Conservation (phyloP, 441 rosid genomes). For the Melastoma candidum region DNA sequence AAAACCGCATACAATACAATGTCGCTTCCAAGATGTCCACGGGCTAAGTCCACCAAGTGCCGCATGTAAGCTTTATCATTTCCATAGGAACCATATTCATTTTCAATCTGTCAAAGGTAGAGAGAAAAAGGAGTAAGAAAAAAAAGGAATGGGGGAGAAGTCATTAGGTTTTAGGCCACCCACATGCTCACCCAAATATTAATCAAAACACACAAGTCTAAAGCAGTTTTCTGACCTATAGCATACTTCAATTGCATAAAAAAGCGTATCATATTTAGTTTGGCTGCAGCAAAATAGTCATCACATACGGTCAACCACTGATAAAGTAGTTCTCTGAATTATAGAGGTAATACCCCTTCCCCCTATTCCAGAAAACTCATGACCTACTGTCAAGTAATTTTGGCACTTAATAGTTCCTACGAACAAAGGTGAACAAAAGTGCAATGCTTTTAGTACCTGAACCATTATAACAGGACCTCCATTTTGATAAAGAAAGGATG, state of each 20-base stretch:
- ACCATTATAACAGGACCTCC: slow-evolving; percentile 94
- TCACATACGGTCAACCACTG: no score
- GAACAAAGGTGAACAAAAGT: not conserved
- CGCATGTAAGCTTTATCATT: slow-evolving; percentile 77
- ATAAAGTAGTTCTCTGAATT: no score
- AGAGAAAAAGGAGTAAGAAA: not conserved
- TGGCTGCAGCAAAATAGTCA: no score
- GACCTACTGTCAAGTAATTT: no score
- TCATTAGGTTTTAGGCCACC: not conserved
- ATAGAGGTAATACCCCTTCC: no score
- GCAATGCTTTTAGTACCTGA: slow-evolving; percentile 42
- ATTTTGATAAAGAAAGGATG: slow-evolving; percentile 59
- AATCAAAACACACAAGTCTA: no score
- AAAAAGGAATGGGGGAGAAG: slow-evolving; percentile 1
- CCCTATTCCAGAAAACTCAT: no score
- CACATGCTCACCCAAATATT: no score
- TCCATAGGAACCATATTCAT: slow-evolving; percentile 96
- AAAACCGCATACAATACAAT: slow-evolving; percentile 55
- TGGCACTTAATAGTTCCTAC: no score
- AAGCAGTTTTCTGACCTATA: no score
- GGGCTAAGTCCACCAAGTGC: slow-evolving; percentile 54
- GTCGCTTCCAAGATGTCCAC: slow-evolving; percentile 48
- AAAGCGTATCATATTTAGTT: no score
- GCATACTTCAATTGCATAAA: no score
- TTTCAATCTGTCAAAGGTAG: slow-evolving; percentile 60